phyloP scores from a whole-genome alignment of 1,284 basidiomycete species.

The Taiwanofungus camphoratus region DNA sequence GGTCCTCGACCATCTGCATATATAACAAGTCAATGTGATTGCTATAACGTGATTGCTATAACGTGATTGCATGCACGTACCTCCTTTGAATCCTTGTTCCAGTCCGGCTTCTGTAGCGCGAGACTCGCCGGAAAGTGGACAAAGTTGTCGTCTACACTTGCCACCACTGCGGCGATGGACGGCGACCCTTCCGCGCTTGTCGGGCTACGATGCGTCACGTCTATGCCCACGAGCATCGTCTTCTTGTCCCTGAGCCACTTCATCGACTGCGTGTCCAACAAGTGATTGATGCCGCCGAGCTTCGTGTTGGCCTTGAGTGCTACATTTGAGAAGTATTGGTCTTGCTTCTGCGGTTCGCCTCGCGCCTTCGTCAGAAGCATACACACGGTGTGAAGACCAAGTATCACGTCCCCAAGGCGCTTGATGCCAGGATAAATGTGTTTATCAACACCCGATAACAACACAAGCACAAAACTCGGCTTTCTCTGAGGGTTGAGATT shows the following conservation, averaged over 20 bases:
- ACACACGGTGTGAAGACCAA: slow-evolving; percentile 65
- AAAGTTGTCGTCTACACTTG: slow-evolving; percentile 58
- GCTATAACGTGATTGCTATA: no score
- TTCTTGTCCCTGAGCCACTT: slow-evolving; percentile 56
- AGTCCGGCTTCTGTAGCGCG: slow-evolving; percentile 51
- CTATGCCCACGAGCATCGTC: slow-evolving; percentile 78
- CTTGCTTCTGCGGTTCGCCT: slow-evolving; percentile 45
- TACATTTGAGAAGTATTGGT: slow-evolving; percentile 75
- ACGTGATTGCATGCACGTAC: slow-evolving; percentile 30
- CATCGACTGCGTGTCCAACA: slow-evolving; percentile 49
- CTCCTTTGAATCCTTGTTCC: slow-evolving; percentile 42
- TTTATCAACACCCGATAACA: slow-evolving; percentile 59
- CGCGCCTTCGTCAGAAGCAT: slow-evolving; percentile 61
- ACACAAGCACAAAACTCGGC: slow-evolving; percentile 56
- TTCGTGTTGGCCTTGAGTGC: slow-evolving; percentile 66
- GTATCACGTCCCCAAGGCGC: slow-evolving; percentile 60
- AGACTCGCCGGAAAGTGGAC: slow-evolving; percentile 69
- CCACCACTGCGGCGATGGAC: slow-evolving; percentile 74
- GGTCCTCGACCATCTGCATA: slow-evolving; percentile 57
- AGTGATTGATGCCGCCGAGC: slow-evolving; percentile 72
- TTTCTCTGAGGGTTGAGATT: slow-evolving; percentile 27
- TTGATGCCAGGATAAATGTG: slow-evolving; percentile 73
- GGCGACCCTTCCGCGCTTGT: slow-evolving; percentile 56
- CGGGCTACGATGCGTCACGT: slow-evolving; percentile 70
- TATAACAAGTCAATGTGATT: no score